phyloP scores from a whole-genome alignment of 441 rosid genomes.

The Pelargonium hybrid region DNA sequence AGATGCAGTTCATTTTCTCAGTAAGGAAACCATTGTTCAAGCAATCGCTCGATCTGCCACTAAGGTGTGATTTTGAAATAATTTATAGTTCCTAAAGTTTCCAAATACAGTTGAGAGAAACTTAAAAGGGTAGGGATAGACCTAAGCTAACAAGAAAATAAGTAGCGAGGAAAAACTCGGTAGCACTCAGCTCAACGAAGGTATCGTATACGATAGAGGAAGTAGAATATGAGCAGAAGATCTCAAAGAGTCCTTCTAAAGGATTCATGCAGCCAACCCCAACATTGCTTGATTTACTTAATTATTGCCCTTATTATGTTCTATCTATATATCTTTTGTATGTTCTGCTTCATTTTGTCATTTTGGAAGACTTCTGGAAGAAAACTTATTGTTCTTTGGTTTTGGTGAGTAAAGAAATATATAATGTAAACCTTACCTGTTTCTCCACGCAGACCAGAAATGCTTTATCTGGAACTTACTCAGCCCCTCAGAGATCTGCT shows the following conservation, averaged over 20 bases:
- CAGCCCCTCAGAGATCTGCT: conserved; percentile 99
- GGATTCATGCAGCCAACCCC: too few relatives aligned
- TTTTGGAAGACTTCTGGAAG: not conserved
- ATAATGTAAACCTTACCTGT: conserved; percentile 9
- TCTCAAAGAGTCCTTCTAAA: too few relatives aligned
- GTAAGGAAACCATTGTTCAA: conserved; percentile 95
- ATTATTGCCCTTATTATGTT: not conserved
- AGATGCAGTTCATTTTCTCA: conserved; percentile 96
- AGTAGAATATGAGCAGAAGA: too few relatives aligned
- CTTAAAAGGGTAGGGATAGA: too few relatives aligned
- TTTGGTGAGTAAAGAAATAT: not conserved
- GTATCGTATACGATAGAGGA: too few relatives aligned
- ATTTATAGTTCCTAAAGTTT: not conserved
- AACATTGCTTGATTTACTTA: not conserved
- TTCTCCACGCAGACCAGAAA: conserved; percentile 76
- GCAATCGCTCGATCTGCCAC: conserved; percentile 98
- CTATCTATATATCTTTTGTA: not conserved
- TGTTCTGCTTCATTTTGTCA: not conserved
- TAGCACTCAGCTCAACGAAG: too few relatives aligned
- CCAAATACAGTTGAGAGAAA: not conserved
- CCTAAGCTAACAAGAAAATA: too few relatives aligned
- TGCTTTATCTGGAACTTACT: conserved; percentile 97
- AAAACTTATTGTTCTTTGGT: not conserved
- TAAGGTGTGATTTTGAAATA: conserved; percentile 47
- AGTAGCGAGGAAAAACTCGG: too few relatives aligned